These are phyloP conservation scores for Cercospora berteroae DNA, from an alignment of 2,329 filamentous ascomycete species.

Conservation along the genomic window DNA sequence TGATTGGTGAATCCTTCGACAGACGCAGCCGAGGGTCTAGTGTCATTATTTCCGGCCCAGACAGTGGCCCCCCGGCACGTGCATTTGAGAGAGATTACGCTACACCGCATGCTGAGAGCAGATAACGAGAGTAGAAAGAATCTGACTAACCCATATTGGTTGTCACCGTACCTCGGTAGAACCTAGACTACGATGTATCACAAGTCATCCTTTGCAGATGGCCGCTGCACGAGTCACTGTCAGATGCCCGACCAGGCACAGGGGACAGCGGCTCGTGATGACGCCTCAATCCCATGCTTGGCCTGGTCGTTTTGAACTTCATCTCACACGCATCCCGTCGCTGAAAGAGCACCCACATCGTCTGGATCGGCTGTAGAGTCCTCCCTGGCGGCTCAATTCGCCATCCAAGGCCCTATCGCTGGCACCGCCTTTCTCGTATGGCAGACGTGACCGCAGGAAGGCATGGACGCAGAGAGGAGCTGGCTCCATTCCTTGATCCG, in stretches of 20 bases:
- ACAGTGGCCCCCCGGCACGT: background rate
- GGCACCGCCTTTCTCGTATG: background rate
- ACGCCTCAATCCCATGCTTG: background rate
- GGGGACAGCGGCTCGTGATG: no score
- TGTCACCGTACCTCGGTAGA: background rate
- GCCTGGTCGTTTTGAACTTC: background rate
- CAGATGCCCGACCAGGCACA: background rate
- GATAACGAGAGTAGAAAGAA: background rate
- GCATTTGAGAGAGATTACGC: background rate
- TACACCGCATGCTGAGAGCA: background rate
- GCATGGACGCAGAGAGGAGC: background rate
- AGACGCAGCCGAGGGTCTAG: no score
- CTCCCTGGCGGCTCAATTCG: no score
- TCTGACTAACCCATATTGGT: background rate
- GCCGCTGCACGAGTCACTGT: background rate
- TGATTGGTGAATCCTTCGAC: no score
- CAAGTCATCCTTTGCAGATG: background rate
- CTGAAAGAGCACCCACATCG: no score
- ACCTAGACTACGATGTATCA: background rate
- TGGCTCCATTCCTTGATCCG: background rate
- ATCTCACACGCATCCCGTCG: background rate
- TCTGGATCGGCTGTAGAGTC: no score
- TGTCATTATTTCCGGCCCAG: no score
- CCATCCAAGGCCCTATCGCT: background rate
- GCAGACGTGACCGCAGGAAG: background rate